Base-by-base conservation (phyloP, 495 filamentous ascomycete genomes). In the Margaritispora aquatica region DNA sequence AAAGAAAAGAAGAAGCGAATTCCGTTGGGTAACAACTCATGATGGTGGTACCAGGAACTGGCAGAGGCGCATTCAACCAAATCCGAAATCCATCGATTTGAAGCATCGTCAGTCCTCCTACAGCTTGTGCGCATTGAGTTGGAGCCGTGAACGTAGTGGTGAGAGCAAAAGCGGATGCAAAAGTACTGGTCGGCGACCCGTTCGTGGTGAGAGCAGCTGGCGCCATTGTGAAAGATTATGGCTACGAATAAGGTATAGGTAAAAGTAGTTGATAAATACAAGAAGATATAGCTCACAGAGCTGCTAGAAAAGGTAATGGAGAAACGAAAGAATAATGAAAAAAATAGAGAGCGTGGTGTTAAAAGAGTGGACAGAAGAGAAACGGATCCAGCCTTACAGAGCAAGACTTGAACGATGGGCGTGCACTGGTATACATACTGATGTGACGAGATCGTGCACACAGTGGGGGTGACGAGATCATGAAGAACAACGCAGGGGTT, bases 1-100 rank as follows among this genome's bases (percentile, higher is more conserved):
- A 31, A 4, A 65, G 48, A 55, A 24, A 65, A 27, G 59, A 62
- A 2, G 48, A 24, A 41, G 63, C 48, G 38, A 63, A 67, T 59
- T 69, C 62, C 29, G 38, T 52, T 51, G 67, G 65, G 60, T 69
- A 69, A 48, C 67, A 69, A 19, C 47, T 58, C 3, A 59, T 54
- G 4, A 69, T 19, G 9, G 65, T 67, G 2, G 57, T 65, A 4
- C 62, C 65, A 1, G 67, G 58, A 54, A 67, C 67, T 2, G 67
- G 67, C 7, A 69, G 22, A 8, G 65, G 65, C 5, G 55, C 50
- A 47, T 69, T 65, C 5, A 63, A 48, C 67, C 67, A 69, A 15
- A 69, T 57, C 23, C 59, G 48, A 53, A 62, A 65, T 15, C 21
- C 64, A 3, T 54, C 57, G 8, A 63, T 53, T 24, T 54, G 26